Evolutionary conservation across 768 basidiomycete genomes (phyloP), one percentile per base, ranked within the genome.

Genomic region (Erythrobasidium yunnanense): DNA sequence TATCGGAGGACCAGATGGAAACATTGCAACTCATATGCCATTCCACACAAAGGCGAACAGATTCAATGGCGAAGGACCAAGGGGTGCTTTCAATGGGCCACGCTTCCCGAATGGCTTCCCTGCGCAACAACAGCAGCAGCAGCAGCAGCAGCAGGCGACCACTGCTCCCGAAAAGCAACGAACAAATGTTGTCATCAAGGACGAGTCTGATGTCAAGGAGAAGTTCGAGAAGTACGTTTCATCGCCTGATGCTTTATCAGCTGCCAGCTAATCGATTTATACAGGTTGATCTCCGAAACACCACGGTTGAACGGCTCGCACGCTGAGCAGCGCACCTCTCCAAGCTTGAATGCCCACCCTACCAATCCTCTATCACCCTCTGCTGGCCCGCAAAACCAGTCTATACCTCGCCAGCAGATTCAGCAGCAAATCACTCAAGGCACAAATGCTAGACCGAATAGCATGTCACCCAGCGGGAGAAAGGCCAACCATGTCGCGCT

Each of bases 271-370:
- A n/a, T 49, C 22, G 4, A 4, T 49, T 62, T 32, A 20, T 49
- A 32, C 52, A 63, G 60, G 32, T 49, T 63, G 25, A 63, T 63
- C 33, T 63, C 60, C n/a, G 60, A 63, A 23, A 63, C 23, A 25
- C 49, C 49, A 8, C 49, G 49, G 7, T 25, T 13, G 49, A 25
- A 8, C 49, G 25, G 23, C 49, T 7, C 7, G 11, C 8, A 15
- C 11, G 38, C 38, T n/a, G 38, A 42, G 11, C 11, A 11, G 11
- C 38, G 38, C 38, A 11, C 38, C n/a, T n/a, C 38, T 42, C 38
- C 38, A n/a, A n/a, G n/a, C n/a, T n/a, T n/a, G n/a, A n/a, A n/a
- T n/a, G n/a, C n/a, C n/a, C n/a, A n/a, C n/a, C n/a, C n/a, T n/a
- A n/a, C n/a, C n/a, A n/a, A n/a, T n/a, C n/a, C n/a, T n/a, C n/a